Conservation (phyloP, 2,329 filamentous ascomycete genomes). For the Diaporthe citri region DNA sequence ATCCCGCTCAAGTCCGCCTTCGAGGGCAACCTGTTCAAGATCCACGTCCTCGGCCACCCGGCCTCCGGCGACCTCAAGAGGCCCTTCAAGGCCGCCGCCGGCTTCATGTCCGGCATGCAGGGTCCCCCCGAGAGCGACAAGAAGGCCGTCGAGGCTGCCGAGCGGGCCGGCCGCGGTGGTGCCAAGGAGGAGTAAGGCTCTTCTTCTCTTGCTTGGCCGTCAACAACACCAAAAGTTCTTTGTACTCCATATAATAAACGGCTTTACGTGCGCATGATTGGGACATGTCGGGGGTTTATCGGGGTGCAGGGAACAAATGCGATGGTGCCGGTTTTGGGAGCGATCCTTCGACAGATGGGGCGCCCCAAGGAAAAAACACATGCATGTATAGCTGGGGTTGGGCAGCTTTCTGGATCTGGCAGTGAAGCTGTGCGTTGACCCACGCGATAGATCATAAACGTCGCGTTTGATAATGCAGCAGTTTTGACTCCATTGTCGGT, state of each 20-base stretch:
- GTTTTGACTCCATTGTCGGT: background rate
- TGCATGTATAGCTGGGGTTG: conserved; percentile 8
- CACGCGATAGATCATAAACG: conserved; percentile 20
- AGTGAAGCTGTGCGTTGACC: background rate
- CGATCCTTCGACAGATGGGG: background rate
- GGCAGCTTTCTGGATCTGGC: conserved; percentile 4
- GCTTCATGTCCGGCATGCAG: conserved; percentile 85
- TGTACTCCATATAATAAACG: background rate
- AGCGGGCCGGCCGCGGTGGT: conserved; percentile 79
- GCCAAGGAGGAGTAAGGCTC: conserved; percentile 78
- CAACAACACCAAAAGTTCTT: conserved; percentile 6
- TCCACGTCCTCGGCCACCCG: conserved; percentile 89
- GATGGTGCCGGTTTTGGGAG: background rate
- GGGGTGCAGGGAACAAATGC: background rate
- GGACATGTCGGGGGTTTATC: background rate
- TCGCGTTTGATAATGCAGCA: conserved; percentile 11
- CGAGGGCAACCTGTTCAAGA: conserved; percentile 96
- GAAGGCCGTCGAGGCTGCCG: conserved; percentile 84
- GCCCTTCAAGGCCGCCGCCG: conserved; percentile 89
- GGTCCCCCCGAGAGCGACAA: conserved; percentile 85
- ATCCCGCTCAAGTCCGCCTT: conserved; percentile 96
- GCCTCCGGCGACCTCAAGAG: conserved; percentile 92
- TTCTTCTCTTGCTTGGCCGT: background rate
- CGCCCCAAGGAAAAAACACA: background rate
- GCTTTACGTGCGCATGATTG: conserved; percentile 11